Evolutionary conservation across 768 basidiomycete species (phyloP), one percentile per base, ranked within the genome.

Genomic region (Psilocybe tampanensis): DNA sequence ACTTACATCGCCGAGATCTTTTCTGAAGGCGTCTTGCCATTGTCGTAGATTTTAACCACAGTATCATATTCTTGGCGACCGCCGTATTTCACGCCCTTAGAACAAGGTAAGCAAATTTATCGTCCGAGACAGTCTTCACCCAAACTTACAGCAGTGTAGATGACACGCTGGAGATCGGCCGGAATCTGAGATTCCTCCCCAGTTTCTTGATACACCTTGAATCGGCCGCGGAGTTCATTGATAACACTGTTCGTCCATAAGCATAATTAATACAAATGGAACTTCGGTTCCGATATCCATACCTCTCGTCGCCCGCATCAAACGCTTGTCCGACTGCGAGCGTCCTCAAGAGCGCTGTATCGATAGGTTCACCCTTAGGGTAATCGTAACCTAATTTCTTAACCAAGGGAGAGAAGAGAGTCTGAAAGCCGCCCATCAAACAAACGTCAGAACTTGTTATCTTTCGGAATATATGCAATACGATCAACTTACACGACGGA

Each of bases 371-470:
- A 11, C 73, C 73, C 11, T 78, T 75, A 5, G 75, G 69, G 67
- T 89, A 90, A 43, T 92, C 88, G 64, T 86, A 95, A 4, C 95
- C 94, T 29, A 97, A 79, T 60, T 78, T 80, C 34, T 90, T 74
- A 32, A 92, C 89, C 45, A 97, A 70, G 2, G 96, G 96, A 47
- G 76, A 77, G 71, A 91, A 89, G 19, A 90, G 74, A 19, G 68
- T 66, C 90, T 90, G 56, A 6, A 55, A 50, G 13, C 29, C 52
- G 22, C 36, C 18, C 21, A 43, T 53, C 12, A 54, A 18, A 18
- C 12, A 54, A 18, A 18, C 22, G n/a, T 44, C 23, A 36, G 44
- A 36, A 2, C 24, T 18, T 23, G 54, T 34, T 39, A 8, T 36
- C 21, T 2, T 39, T 39, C 22, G 23, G 24, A 29, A 29, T 9